phyloP scores from a whole-genome alignment of 148 eudicot species.

The Cornus controversa region DNA sequence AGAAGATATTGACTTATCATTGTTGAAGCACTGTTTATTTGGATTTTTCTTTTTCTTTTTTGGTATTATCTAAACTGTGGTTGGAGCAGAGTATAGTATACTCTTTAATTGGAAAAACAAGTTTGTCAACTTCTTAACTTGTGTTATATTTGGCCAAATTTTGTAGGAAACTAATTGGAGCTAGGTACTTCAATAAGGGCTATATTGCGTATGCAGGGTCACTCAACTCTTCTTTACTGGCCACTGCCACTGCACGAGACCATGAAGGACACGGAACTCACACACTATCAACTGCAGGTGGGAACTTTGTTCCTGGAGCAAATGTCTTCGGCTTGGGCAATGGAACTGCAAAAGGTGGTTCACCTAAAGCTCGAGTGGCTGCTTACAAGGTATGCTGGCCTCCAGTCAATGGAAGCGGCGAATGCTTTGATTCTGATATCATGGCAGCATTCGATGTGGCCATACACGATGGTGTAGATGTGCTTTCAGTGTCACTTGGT shows the following conservation, averaged over 20 bases:
- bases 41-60: neutral
- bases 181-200: slow-evolving; percentile 54
- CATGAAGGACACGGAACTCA: slow-evolving; percentile 62
- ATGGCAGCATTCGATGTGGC: slow-evolving; percentile 58
- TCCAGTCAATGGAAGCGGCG: slow-evolving; percentile 11
- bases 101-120: too few relatives aligned
- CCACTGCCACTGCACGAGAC: slow-evolving; percentile 47
- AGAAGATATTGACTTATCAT: neutral
- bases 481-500: slow-evolving; percentile 60
- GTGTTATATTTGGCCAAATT: too few relatives aligned
- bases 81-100: too few relatives aligned
- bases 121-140: too few relatives aligned
- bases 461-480: slow-evolving; percentile 66
- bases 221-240: neutral
- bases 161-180: slow-evolving; percentile 70
- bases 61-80: too few relatives aligned
- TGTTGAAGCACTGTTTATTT: too few relatives aligned
- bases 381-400: slow-evolving; percentile 74
- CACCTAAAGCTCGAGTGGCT: slow-evolving; percentile 71
- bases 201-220: slow-evolving; percentile 4
- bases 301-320: slow-evolving; percentile 53
- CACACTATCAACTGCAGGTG: slow-evolving; percentile 68
- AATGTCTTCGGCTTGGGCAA: slow-evolving; percentile 30
- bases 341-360: slow-evolving; percentile 77
- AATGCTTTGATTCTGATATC: slow-evolving; percentile 53